Base-by-base conservation (phyloP, 768 basidiomycete genomes). In the Mycena floridula region DNA sequence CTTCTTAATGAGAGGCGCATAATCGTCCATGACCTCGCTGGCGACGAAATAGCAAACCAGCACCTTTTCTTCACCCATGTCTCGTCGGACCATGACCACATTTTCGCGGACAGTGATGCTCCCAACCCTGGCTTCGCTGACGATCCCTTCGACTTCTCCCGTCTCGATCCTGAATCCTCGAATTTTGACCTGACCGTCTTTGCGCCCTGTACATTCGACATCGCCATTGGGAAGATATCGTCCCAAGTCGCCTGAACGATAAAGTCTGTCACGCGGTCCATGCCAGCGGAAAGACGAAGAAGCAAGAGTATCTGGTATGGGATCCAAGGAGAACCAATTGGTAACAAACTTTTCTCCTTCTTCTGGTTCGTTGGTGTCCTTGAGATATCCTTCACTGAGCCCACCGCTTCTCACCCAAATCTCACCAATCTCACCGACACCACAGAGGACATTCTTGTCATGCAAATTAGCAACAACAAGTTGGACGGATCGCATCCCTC, bases 1-100 rank as follows among this genome's bases (percentile, higher is more conserved):
- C n/a, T 89, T 93, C 44, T 77, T 73, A 22, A 83, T 70, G 37
- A 89, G 65, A 26, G 78, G 81, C 41, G 69, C 77, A 44, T 68
- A 74, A 32, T 80, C 77, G 22, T 72, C 78, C 1, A 65, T 65
- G 3, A 80, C 66, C 52, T 89, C 89, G 47, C 79, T 89, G 50
- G 73, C 82, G 13, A 99, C 96, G 53, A 99, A 90, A 63, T 99
- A 99, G 63, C 88, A 90, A 50, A 99, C 87, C 23, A 99, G 79
- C 25, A 97, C 93, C 71, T 99, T 98, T 68, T 99, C 96, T 65
- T 98, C 96, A 64, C 97, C 91, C 71, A 98, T 98, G 69, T 99
- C 95, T 60, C 95, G 73, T 53, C 95, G 71, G 36, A 99, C 94
- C 28, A 98, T 76, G 2, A 96, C 98, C 42, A 99, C 94, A 60